These are phyloP conservation scores for Neoscytalidium dimidiatum DNA, from an alignment of 2,329 filamentous ascomycete species.

Conservation along the genomic window DNA sequence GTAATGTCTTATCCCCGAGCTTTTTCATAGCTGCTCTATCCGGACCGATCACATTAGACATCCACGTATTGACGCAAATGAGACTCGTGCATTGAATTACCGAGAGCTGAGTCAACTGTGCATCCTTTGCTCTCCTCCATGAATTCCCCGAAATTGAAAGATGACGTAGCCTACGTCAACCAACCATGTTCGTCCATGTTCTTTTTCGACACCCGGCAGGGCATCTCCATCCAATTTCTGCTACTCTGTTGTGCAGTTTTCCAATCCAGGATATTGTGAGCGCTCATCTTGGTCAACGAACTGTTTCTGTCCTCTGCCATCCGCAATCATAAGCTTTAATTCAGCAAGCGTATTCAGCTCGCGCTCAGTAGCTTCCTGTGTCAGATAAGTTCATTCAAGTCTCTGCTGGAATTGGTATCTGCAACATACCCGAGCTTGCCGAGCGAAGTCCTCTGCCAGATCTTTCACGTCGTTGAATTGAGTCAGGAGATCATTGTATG, in stretches of 20 bases:
- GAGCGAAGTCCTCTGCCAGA: background rate
- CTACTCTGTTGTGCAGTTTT: too few species aligned
- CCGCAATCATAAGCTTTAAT: background rate
- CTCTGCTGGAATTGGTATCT: background rate
- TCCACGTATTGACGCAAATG: background rate
- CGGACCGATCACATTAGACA: background rate
- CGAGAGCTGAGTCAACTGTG: background rate
- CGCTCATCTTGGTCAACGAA: background rate
- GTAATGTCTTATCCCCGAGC: background rate
- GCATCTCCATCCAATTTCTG: background rate
- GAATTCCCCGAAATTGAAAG: background rate
- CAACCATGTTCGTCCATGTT: background rate
- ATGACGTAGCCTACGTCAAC: background rate
- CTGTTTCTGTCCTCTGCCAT: background rate
- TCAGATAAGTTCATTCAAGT: background rate
- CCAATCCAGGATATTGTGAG: background rate
- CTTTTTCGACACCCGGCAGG: background rate
- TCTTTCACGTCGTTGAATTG: background rate
- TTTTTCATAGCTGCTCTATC: background rate
- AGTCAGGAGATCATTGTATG: background rate
- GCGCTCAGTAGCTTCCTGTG: background rate
- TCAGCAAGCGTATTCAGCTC: background rate
- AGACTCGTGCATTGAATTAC: constrained; percentile 1
- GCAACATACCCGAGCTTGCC: background rate
- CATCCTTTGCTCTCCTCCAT: background rate